Percentiles rank a stretch among this genome's conserved stretches.
Conservation (phyloP, 2,329 filamentous ascomycete species). For the Aspergillus sp. region DNA sequence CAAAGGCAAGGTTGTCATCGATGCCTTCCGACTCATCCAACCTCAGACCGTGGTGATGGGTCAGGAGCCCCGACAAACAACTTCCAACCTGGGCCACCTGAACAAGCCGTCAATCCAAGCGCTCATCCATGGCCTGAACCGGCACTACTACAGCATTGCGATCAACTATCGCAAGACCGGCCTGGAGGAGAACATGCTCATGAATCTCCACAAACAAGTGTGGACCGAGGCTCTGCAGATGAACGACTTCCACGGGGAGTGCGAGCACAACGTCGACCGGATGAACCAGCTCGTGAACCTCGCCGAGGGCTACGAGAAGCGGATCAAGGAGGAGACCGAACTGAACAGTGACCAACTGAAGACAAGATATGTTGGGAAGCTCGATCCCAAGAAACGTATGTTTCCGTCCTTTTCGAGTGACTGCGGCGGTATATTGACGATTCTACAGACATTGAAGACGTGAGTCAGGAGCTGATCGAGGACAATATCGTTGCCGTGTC, state of each 20-base stretch:
- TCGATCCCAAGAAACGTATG: slow-evolving; percentile 93
- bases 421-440: slow-evolving; percentile 14
- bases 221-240: slow-evolving; percentile 98
- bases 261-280: slow-evolving; percentile 73
- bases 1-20: slow-evolving; percentile 98
- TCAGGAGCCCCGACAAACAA: slow-evolving; percentile 94
- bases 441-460: slow-evolving; percentile 68
- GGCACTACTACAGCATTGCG: slow-evolving; percentile 98
- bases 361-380: slow-evolving; percentile 96
- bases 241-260: slow-evolving; percentile 86
- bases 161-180: slow-evolving; percentile 98
- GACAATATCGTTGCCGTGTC: slow-evolving; percentile 99
- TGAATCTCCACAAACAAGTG: slow-evolving; percentile 99
- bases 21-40: slow-evolving; percentile 97
- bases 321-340: slow-evolving; percentile 97
- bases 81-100: slow-evolving; percentile 91
- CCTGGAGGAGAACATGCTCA: slow-evolving; percentile 97
- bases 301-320: slow-evolving; percentile 94
- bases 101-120: slow-evolving; percentile 99
- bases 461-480: slow-evolving; percentile 93
- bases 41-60: slow-evolving; percentile 96
- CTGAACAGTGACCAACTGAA: slow-evolving; percentile 95
- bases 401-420: slow-evolving; percentile 7
- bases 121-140: slow-evolving; percentile 92
- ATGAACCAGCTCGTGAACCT: slow-evolving; percentile 80